Evolutionary conservation across 2,329 filamentous ascomycete genomes (phyloP).

Genomic region (Neofusicoccum ribis): DNA sequence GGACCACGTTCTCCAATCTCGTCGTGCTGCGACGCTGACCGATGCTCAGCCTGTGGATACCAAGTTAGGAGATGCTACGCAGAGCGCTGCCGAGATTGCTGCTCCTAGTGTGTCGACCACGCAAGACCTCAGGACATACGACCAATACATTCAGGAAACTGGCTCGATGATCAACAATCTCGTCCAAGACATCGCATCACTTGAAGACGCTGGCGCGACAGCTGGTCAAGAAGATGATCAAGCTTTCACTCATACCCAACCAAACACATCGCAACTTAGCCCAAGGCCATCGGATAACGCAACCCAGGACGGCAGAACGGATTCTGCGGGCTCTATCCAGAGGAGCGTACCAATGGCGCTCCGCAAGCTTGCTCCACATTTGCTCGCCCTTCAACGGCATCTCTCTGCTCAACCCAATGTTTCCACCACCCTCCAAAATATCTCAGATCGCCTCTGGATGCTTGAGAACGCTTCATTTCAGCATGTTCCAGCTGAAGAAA

Average conservation of each 20-base stretch:
- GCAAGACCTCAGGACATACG: slow-evolving; percentile 38
- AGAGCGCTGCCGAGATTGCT: slow-evolving; percentile 50
- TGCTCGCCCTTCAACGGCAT: slow-evolving; percentile 37
- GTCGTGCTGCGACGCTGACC: background rate
- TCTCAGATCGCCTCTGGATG: slow-evolving; percentile 65
- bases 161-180: background rate
- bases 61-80: slow-evolving; percentile 39
- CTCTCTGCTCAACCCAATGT: slow-evolving; percentile 41
- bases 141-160: slow-evolving; percentile 38
- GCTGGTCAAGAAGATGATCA: background rate
- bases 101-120: slow-evolving; percentile 48
- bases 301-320: background rate
- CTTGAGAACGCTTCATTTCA: slow-evolving; percentile 72
- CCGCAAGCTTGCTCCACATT: slow-evolving; percentile 34
- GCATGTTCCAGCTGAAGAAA: slow-evolving; percentile 65
- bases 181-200: background rate
- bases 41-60: slow-evolving; percentile 6
- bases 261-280: background rate
- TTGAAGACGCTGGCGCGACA: background rate
- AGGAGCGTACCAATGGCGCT: slow-evolving; percentile 20
- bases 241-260: background rate
- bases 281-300: background rate
- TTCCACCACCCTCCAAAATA: slow-evolving; percentile 55
- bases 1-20: background rate
- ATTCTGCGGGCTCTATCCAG: background rate